Percentiles rank a stretch among this genome's conserved stretches.
Evolutionary conservation across 2,329 filamentous ascomycete species (phyloP).

Genomic region (Fusarium staphyleae): DNA sequence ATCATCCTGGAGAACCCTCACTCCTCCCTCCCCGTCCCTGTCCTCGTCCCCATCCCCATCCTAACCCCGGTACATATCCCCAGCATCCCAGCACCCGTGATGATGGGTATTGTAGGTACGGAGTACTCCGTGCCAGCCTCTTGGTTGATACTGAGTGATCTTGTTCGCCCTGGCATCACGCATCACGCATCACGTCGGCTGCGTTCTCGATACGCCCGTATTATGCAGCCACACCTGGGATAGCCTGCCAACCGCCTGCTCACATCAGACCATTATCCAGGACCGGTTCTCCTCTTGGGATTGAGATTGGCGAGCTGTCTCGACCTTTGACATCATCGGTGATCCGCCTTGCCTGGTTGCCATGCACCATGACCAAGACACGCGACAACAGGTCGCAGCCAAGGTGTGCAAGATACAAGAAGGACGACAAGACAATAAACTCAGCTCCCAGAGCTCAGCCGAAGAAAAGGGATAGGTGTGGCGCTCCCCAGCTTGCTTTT

Average conservation of each 20-base stretch:
- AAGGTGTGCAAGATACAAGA: neutral
- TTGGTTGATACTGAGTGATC: neutral
- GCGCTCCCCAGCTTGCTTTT: slow-evolving; percentile 32
- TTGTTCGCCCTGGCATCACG: slow-evolving; percentile 15
- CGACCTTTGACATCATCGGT: neutral
- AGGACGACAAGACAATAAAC: neutral
- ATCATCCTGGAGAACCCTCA: slow-evolving; percentile 24
- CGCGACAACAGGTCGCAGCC: neutral
- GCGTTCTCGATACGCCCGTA: slow-evolving; percentile 31
- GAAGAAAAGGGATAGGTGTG: slow-evolving; percentile 18
- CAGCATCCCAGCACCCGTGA: neutral
- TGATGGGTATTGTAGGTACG: neutral
- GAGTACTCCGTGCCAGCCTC: neutral
- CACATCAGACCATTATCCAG: slow-evolving; percentile 38
- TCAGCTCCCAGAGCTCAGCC: neutral
- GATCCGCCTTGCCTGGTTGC: neutral
- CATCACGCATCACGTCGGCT: slow-evolving; percentile 17
- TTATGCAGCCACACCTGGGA: slow-evolving; percentile 40
- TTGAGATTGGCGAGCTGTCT: slow-evolving; percentile 9
- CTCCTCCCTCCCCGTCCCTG: slow-evolving; percentile 10
- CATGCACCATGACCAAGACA: neutral
- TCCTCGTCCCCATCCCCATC: too few relatives aligned
- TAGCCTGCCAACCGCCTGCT: slow-evolving; percentile 27
- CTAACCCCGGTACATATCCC: too few relatives aligned
- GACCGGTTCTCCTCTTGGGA: slow-evolving; percentile 7